phyloP scores from a whole-genome alignment of 768 basidiomycete genomes.

The Phlegmacium glaucopus region DNA sequence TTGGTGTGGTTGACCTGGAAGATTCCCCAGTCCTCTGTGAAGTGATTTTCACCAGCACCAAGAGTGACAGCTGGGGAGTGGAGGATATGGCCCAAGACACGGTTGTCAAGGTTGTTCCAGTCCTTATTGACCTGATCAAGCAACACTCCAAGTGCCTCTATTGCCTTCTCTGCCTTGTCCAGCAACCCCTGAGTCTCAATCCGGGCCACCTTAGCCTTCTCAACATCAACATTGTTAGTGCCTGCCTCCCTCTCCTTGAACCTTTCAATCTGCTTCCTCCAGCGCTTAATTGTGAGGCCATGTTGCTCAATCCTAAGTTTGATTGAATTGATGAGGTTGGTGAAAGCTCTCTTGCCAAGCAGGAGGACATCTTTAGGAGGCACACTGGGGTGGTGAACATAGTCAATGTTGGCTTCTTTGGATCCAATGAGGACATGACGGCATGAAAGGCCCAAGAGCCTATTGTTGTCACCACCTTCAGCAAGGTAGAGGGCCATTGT shows the following conservation, averaged over 20 bases:
- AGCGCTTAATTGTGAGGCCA: slow-evolving; percentile 15
- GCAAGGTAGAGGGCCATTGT: slow-evolving; percentile 33
- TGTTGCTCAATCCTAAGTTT: background rate
- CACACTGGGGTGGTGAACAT: slow-evolving; percentile 20
- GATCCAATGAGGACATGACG: slow-evolving; percentile 26
- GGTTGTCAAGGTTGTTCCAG: slow-evolving; percentile 24
- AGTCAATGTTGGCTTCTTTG: slow-evolving; percentile 23
- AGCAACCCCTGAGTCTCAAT: slow-evolving; percentile 6
- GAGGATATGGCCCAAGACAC: slow-evolving; percentile 30
- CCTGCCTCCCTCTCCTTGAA: slow-evolving; percentile 12
- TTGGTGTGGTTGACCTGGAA: slow-evolving; percentile 21
- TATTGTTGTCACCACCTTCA: slow-evolving; percentile 27
- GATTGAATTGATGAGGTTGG: background rate
- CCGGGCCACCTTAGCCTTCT: slow-evolving; percentile 1
- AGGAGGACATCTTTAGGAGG: slow-evolving; percentile 28
- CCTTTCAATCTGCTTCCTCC: slow-evolving; percentile 18
- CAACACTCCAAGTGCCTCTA: slow-evolving; percentile 13
- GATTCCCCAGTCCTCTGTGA: slow-evolving; percentile 27
- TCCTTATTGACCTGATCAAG: slow-evolving; percentile 14
- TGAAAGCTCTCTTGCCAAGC: slow-evolving; percentile 21
- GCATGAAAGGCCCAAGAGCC: slow-evolving; percentile 24
- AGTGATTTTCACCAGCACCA: slow-evolving; percentile 15
- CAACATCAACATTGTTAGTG: slow-evolving; percentile 6
- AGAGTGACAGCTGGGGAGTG: slow-evolving; percentile 24
- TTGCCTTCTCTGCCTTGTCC: slow-evolving; percentile 12